phyloP scores from a whole-genome alignment of 2,329 filamentous ascomycete species.

The Daldinia sp. region DNA sequence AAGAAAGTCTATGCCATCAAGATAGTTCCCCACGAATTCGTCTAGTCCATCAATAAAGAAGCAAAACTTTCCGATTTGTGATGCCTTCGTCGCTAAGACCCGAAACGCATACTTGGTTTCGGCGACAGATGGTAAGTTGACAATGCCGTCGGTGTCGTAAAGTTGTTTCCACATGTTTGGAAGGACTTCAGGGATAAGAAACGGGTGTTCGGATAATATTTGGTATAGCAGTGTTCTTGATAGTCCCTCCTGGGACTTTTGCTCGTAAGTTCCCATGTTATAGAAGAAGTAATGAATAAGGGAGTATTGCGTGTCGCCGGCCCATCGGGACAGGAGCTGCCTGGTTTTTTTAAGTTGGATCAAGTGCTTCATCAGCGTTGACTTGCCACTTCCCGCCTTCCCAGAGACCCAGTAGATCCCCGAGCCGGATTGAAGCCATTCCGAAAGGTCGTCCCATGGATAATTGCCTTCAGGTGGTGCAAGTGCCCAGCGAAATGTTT shows the following conservation, averaged over 20 bases:
- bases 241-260: constrained; percentile 19
- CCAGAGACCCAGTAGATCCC: constrained; percentile 32
- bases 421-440: constrained; percentile 16
- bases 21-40: constrained; percentile 13
- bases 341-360: not conserved
- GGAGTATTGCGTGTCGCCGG: not conserved
- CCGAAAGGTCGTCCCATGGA: constrained; percentile 16
- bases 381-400: constrained; percentile 32
- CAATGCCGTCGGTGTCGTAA: not conserved
- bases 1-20: constrained; percentile 2
- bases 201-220: constrained; percentile 9
- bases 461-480: not conserved
- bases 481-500: constrained; percentile 16
- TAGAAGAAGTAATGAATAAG: constrained; percentile 14
- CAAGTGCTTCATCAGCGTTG: constrained; percentile 34
- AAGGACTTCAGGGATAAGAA: constrained; percentile 11
- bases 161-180: constrained; percentile 17
- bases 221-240: constrained; percentile 14
- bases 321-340: constrained; percentile 7
- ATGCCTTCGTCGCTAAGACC: not conserved
- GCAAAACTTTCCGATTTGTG: constrained; percentile 11
- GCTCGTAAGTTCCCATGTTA: constrained; percentile 16
- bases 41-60: constrained; percentile 29
- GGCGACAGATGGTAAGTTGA: not conserved
- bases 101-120: constrained; percentile 4